Evolutionary conservation across 805 yeast genomes (phyloP).

Genomic region (Saturnispora saitoi): DNA sequence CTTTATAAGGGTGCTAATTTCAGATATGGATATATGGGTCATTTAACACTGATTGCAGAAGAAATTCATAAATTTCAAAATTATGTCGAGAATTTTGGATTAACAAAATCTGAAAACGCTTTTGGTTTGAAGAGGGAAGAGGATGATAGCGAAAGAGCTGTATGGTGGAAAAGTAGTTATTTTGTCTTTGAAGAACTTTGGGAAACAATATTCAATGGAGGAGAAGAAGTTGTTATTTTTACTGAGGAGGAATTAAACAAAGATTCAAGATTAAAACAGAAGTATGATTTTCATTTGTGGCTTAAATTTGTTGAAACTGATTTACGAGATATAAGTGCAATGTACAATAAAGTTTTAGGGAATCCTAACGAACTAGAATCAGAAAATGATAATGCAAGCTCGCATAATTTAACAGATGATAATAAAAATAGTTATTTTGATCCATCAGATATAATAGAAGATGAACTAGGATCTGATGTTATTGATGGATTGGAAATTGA

Average conservation of each 20-base stretch:
- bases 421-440: constrained; percentile 5
- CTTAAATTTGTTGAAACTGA: constrained; percentile 41
- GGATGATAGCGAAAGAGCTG: constrained; percentile 21
- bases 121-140: constrained; percentile 24
- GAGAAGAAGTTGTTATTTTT: constrained; percentile 1
- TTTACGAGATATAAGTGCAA: constrained; percentile 43
- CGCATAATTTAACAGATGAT: constrained; percentile 7
- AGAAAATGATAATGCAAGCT: constrained; percentile 1
- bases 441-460: constrained; percentile 7
- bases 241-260: constrained; percentile 9
- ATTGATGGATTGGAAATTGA: constrained; percentile 4
- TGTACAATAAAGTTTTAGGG: constrained; percentile 50
- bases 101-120: constrained; percentile 27
- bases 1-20: constrained; percentile 23
- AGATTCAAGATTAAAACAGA: constrained; percentile 7
- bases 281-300: constrained; percentile 31
- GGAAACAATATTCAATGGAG: constrained; percentile 22
- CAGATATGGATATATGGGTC: constrained; percentile 95
- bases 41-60: constrained; percentile 84
- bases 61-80: constrained; percentile 74
- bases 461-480: constrained; percentile 4
- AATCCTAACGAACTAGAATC: constrained; percentile 29
- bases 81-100: constrained; percentile 28
- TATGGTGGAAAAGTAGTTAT: constrained; percentile 26
- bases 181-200: constrained; percentile 27